Percentiles rank a stretch among this genome's conserved stretches.
These are phyloP conservation scores for Thymus quinquecostatus DNA, from an alignment of 257 asterid species.

Conservation along the genomic window DNA sequence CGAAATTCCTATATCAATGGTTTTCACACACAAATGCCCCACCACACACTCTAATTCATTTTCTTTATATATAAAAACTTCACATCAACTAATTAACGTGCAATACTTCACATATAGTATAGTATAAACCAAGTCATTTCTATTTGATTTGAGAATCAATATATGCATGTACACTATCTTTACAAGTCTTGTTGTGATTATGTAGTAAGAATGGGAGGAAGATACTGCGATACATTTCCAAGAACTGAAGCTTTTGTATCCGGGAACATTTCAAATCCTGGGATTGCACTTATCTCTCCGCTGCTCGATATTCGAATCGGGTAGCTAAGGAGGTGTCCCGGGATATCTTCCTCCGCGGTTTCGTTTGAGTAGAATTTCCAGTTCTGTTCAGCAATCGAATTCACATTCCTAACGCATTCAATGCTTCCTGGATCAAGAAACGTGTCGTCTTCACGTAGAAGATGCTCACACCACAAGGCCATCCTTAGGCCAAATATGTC, in stretches of 20 bases:
- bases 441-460: slow-evolving; percentile 32
- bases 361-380: slow-evolving; percentile 61
- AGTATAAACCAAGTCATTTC: not conserved
- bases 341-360: slow-evolving; percentile 45
- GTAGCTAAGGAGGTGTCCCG: slow-evolving; percentile 79
- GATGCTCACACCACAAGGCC: slow-evolving; percentile 87
- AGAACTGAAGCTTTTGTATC: slow-evolving; percentile 87
- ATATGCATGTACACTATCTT: not conserved
- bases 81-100: not conserved
- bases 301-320: slow-evolving; percentile 52
- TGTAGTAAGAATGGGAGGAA: slow-evolving; percentile 81
- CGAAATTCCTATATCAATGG: slow-evolving; percentile 15
- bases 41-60: not conserved
- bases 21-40: slow-evolving; percentile 16
- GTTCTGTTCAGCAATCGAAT: slow-evolving; percentile 53
- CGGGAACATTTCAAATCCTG: slow-evolving; percentile 71
- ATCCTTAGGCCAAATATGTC: slow-evolving; percentile 60
- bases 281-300: slow-evolving; percentile 54
- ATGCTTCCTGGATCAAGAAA: slow-evolving; percentile 59
- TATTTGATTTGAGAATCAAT: no score
- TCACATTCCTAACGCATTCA: slow-evolving; percentile 57
- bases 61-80: not conserved
- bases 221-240: slow-evolving; percentile 55
- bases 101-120: not conserved
- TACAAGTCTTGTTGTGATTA: slow-evolving; percentile 28